Conservation (phyloP, 345 rosid species). For the Melastoma malabathricum region DNA sequence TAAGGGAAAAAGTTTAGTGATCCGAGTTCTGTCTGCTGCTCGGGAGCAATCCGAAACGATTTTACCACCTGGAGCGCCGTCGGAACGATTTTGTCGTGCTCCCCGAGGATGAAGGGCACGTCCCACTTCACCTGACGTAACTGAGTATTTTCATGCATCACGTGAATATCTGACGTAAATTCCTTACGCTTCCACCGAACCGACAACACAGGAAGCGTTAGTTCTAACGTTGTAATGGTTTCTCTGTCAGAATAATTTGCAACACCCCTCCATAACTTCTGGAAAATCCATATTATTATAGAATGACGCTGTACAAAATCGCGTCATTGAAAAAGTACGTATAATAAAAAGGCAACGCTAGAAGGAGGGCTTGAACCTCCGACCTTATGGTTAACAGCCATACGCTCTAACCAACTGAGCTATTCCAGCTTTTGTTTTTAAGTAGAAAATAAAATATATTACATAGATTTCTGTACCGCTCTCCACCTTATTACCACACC, state of each 20-base stretch:
- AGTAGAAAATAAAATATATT: accelerated
- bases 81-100: conserved; percentile 61
- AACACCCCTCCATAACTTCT: no score
- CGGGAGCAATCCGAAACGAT: conserved; percentile 2
- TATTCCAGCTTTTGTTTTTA: conserved; percentile 28
- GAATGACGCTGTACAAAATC: no score
- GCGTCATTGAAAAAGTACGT: no score
- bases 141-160: neutral
- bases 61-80: conserved; percentile 49
- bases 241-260: no score
- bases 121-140: conserved; percentile 42
- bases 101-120: conserved; percentile 55
- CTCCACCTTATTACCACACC: no score
- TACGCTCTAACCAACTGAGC: conserved; percentile 55
- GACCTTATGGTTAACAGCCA: conserved; percentile 65
- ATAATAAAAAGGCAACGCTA: no score
- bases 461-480: no score
- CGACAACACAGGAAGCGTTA: no score
- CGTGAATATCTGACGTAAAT: no score
- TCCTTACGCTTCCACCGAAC: no score
- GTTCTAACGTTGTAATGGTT: no score
- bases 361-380: conserved; percentile 37
- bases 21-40: neutral
- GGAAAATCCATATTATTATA: no score
- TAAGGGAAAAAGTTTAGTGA: neutral